Evolutionary conservation across 441 rosid species (phyloP).

Genomic region (Brassica hybrid): DNA sequence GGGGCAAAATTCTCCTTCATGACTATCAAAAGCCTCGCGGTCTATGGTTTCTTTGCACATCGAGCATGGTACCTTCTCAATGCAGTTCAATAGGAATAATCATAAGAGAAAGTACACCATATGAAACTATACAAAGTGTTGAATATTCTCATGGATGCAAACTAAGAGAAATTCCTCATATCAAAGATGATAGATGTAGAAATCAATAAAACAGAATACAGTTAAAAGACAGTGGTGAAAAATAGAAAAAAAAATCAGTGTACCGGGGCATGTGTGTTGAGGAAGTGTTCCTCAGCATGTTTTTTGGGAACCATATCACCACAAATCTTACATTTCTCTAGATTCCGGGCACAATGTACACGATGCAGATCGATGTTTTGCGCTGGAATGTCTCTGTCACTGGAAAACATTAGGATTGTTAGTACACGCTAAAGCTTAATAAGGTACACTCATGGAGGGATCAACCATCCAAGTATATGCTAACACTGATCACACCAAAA

Average conservation of each 20-base stretch:
- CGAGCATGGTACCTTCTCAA: slow-evolving; percentile 77
- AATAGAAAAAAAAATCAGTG: slow-evolving; percentile 17
- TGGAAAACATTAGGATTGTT: slow-evolving; percentile 41
- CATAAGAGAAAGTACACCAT: slow-evolving; percentile 23
- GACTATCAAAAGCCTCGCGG: slow-evolving; percentile 74
- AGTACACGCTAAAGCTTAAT: slow-evolving; percentile 6
- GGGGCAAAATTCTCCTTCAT: slow-evolving; percentile 87
- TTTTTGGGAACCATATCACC: slow-evolving; percentile 92
- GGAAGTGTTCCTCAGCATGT: slow-evolving; percentile 87
- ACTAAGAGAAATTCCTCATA: neutral
- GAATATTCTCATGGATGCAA: too few species aligned
- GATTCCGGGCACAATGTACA: slow-evolving; percentile 88
- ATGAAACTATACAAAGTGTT: neutral
- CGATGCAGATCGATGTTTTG: slow-evolving; percentile 82
- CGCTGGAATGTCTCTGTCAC: slow-evolving; percentile 86
- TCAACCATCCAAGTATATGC: slow-evolving; percentile 22
- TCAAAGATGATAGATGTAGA: neutral
- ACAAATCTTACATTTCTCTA: slow-evolving; percentile 82
- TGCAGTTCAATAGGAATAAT: neutral
- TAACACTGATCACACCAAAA: neutral
- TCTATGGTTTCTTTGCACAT: slow-evolving; percentile 89
- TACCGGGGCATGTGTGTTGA: slow-evolving; percentile 92
- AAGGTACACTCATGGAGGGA: neutral
- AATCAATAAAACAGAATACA: neutral
- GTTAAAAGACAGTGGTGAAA: neutral